Conservation (phyloP, 192 early-diverging fungal species). For the Entomortierella lignicola region DNA sequence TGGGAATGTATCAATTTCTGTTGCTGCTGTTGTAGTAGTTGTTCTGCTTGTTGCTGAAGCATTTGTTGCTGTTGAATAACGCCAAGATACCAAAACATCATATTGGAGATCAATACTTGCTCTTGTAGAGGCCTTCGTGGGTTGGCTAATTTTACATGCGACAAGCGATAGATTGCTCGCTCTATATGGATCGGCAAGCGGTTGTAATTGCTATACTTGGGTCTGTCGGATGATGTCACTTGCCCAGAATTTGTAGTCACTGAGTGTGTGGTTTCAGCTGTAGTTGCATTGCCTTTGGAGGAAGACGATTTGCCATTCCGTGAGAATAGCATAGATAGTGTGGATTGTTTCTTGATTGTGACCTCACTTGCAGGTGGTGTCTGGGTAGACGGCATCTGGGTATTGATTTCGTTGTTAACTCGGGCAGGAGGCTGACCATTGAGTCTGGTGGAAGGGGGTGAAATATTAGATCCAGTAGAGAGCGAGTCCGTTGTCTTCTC, state of each 20-base stretch:
- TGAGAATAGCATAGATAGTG: conserved; percentile 54
- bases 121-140: conserved; percentile 78
- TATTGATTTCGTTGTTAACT: conserved; percentile 18
- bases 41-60: conserved; percentile 45
- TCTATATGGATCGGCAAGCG: conserved; percentile 82
- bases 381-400: conserved; percentile 16
- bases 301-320: conserved; percentile 39
- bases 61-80: conserved; percentile 69
- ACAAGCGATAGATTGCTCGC: conserved; percentile 79
- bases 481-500: conserved; percentile 18
- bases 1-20: conserved; percentile 21
- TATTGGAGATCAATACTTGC: conserved; percentile 81
- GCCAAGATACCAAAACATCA: conserved; percentile 87
- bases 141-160: conserved; percentile 81
- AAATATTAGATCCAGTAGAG: neutral
- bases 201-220: conserved; percentile 67
- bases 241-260: conserved; percentile 20
- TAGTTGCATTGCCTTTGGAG: conserved; percentile 42
- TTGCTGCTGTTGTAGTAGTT: conserved; percentile 34
- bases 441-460: conserved; percentile 1
- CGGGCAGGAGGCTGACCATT: conserved; percentile 1
- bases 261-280: conserved; percentile 10
- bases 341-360: conserved; percentile 40
- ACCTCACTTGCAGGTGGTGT: neutral
- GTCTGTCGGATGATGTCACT: conserved; percentile 38